These are phyloP conservation scores for Blyttiomyces sp. DNA, from an alignment of 371 early-diverging fungal genomes.

Conservation along the genomic window DNA sequence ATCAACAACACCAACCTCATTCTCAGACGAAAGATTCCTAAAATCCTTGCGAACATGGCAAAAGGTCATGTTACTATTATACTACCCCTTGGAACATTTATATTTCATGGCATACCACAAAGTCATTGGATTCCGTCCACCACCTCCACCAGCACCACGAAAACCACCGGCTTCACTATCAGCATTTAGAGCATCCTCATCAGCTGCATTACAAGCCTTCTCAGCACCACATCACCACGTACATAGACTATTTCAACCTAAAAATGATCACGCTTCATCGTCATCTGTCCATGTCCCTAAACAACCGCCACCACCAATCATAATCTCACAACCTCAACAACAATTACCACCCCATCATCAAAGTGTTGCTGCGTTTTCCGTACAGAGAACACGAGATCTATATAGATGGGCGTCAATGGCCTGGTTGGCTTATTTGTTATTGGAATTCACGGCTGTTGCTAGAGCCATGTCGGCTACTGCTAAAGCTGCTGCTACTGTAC, in stretches of 20 bases:
- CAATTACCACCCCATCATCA: too few species aligned
- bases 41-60: constrained; percentile 1
- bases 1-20: too few species aligned
- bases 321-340: too few species aligned
- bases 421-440: constrained; percentile 8
- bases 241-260: too few species aligned
- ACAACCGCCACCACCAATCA: too few species aligned
- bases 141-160: neutral
- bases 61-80: constrained; percentile 6
- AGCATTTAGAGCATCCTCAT: too few species aligned
- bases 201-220: neutral
- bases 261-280: too few species aligned
- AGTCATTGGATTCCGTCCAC: neutral
- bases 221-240: too few species aligned
- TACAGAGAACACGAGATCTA: neutral
- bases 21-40: neutral
- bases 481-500: neutral
- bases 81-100: constrained; percentile 14
- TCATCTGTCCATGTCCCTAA: too few species aligned
- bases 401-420: neutral
- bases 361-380: neutral
- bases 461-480: neutral
- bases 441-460: constrained; percentile 2
- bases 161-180: too few species aligned
- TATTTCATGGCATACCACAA: constrained; percentile 3